A percentile compares a stretch with the other conserved stretches of the same genome.
These are phyloP conservation scores for Isatis tinctoria DNA, from an alignment of 345 rosid species.

Conservation along the genomic window DNA sequence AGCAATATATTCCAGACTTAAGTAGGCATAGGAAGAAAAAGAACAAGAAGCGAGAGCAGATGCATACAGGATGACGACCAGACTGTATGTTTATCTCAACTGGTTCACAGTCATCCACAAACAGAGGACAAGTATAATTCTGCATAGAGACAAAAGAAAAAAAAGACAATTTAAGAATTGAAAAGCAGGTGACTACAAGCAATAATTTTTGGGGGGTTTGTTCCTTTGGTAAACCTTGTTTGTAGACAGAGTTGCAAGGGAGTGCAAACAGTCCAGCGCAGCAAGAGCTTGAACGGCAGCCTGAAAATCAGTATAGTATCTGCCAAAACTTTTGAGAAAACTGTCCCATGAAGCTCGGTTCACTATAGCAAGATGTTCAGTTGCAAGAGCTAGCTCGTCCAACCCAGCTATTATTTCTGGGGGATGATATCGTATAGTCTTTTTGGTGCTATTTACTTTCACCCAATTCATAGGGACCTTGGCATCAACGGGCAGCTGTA, in stretches of 20 bases:
- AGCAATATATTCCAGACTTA: neutral
- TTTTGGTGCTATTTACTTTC: conserved; percentile 84
- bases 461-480: conserved; percentile 78
- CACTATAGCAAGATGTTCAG: conserved; percentile 63
- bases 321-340: conserved; percentile 59
- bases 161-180: neutral
- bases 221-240: conserved; percentile 50
- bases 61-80: conserved; percentile 86
- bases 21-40: neutral
- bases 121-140: conserved; percentile 70
- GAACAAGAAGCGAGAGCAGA: neutral
- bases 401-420: conserved; percentile 72
- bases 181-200: conserved; percentile 11
- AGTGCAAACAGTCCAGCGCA: conserved; percentile 82
- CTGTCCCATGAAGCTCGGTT: conserved; percentile 80
- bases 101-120: conserved; percentile 62
- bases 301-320: conserved; percentile 64
- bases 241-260: conserved; percentile 79
- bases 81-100: conserved; percentile 63
- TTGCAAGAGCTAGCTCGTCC: conserved; percentile 70
- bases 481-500: conserved; percentile 70
- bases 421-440: conserved; percentile 85
- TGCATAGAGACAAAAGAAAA: conserved; percentile 32
- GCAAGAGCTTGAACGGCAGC: conserved; percentile 85
- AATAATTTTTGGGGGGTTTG: neutral